Base-by-base conservation (phyloP, 345 rosid species). In the Hibiscus mutabilis region DNA sequence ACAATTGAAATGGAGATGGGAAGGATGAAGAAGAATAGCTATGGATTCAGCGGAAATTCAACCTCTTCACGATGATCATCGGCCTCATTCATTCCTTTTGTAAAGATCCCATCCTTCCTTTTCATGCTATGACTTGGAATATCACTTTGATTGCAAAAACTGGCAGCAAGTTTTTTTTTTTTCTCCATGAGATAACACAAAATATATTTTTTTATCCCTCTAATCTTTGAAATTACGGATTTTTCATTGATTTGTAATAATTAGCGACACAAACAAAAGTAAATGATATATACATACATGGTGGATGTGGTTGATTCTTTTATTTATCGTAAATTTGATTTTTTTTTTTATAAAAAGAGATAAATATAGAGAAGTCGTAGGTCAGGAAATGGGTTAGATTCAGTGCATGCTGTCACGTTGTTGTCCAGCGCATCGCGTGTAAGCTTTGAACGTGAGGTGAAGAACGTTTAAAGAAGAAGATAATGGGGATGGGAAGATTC, bases 1-100 rank as follows among this genome's bases (percentile, higher is more conserved):
- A 90, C 89, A 44, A 75, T 84, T 16, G 87, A 87, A 78, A 77
- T 81, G 84, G 88, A 89, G 84, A 80, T 70, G 84, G 67, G 83
- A 33, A 84, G 73, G 76, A 51, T 77, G 81, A 85, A 80, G 88
- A 79, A 66, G 49, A 78, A 64, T 76, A 75, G 80, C 68, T 74
- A 70, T 72, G 91, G 89, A 16, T 82, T 69, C 66, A 82, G 75
- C 0, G 79, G 89, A 16, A 21, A 52, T 24, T 70, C 65, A 72
- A 75, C 74, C 27, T 79, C 83, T 66, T 69, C 53, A 60, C 77
- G 42, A 58, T 37, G 15, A 27, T 46, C 19, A 2, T 0, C 24
- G 6, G 6, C 68, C 42, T 29, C 1, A 27, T 68, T 73, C 56
- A 51, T 51, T 73, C n/a, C 29, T 25, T 62, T 19, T 78, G 80